Evolutionary conservation across 371 early-diverging fungal species (phyloP).

Genomic region (Capniomyces stellatus): DNA sequence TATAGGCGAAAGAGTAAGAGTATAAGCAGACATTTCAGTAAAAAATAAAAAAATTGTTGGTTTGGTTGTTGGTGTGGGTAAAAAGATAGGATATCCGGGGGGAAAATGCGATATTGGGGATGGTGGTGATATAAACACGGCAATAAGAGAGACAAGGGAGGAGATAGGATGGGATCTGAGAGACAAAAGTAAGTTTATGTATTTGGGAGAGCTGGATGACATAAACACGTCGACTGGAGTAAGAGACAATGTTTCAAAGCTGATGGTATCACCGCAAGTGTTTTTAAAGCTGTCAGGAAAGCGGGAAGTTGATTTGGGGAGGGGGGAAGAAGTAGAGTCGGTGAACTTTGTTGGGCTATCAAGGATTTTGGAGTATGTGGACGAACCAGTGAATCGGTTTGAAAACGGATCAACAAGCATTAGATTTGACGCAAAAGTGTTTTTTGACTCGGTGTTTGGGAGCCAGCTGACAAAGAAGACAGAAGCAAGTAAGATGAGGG

Average conservation of each 20-base stretch:
- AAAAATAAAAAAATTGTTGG: too few species aligned
- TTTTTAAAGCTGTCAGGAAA: constrained; percentile 10
- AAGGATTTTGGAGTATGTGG: not conserved
- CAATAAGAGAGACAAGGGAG: constrained; percentile 18
- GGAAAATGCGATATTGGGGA: constrained; percentile 16
- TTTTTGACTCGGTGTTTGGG: not conserved
- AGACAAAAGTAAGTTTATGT: constrained; percentile 1
- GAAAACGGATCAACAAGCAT: not conserved
- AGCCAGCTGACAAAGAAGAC: not conserved
- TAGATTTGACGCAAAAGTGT: not conserved
- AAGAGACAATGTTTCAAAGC: not conserved
- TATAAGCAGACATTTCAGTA: too few species aligned
- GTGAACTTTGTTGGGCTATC: constrained; percentile 1
- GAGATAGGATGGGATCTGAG: constrained; percentile 18
- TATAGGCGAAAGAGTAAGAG: too few species aligned
- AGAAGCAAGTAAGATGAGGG: not conserved
- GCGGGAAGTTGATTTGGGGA: not conserved
- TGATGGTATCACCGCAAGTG: constrained; percentile 17
- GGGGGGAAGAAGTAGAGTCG: constrained; percentile 1
- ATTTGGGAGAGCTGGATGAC: constrained; percentile 17
- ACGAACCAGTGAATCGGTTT: not conserved
- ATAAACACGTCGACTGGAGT: constrained; percentile 2
- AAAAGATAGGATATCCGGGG: constrained; percentile 25
- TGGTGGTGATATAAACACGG: constrained; percentile 6
- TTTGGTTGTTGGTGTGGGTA: too few species aligned